These are phyloP conservation scores for Quercus lobata DNA, from an alignment of 331 rosid genomes.

Conservation along the genomic window DNA sequence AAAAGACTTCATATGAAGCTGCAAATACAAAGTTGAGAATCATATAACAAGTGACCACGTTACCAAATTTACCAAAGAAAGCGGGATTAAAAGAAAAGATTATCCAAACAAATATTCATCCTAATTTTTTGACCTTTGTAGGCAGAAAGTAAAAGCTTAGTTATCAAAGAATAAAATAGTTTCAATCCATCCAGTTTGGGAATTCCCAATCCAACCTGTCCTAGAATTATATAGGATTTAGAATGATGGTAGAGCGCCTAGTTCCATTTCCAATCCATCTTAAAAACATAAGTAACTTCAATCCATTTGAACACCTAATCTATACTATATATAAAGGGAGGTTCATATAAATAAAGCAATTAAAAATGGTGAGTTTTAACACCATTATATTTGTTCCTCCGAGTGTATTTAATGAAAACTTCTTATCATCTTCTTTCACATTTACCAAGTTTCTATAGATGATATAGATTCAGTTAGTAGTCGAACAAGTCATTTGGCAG, in stretches of 20 bases:
- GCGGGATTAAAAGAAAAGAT: neutral
- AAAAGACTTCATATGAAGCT: neutral
- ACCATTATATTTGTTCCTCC: neutral
- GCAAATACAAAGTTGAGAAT: neutral
- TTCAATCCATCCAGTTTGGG: neutral
- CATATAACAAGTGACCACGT: neutral
- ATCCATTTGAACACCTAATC: neutral
- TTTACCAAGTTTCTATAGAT: neutral
- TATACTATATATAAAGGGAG: too few relatives aligned
- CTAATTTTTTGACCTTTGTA: neutral
- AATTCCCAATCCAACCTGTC: neutral
- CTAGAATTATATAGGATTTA: neutral
- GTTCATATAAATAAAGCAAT: neutral
- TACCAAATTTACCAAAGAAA: neutral
- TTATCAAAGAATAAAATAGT: neutral
- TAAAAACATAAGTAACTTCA: neutral
- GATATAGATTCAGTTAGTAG: neutral
- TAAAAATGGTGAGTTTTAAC: neutral
- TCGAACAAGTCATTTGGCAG: neutral
- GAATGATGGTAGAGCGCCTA: neutral
- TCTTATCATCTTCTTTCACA: neutral
- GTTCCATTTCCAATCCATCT: neutral
- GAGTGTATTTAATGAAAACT: neutral
- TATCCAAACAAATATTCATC: neutral
- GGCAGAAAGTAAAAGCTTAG: neutral